A percentile compares a stretch with the other conserved stretches of the same genome.
phyloP scores from a whole-genome alignment of 768 basidiomycete species.

The Suillus paluster region DNA sequence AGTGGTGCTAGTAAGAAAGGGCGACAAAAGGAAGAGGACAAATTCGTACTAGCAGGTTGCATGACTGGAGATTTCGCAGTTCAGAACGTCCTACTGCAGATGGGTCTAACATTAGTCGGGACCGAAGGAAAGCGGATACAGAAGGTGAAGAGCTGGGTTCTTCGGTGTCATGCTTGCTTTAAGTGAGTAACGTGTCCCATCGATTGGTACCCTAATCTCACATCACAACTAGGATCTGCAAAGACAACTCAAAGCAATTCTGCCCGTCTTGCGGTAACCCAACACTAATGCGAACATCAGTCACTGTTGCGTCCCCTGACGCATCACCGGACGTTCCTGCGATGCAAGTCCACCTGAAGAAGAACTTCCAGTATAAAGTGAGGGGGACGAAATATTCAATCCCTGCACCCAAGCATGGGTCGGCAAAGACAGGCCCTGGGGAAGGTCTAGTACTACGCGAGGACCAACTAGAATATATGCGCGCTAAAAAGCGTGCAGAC shows the following conservation, averaged over 20 bases:
- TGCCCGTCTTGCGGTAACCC: slow-evolving; percentile 97
- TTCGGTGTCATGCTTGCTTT: slow-evolving; percentile 98
- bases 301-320: slow-evolving; percentile 75
- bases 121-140: slow-evolving; percentile 90
- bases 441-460: slow-evolving; percentile 89
- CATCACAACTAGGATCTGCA: slow-evolving; percentile 74
- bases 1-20: slow-evolving; percentile 31
- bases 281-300: slow-evolving; percentile 87
- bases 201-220: slow-evolving; percentile 3
- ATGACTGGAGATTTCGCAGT: slow-evolving; percentile 99
- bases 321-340: slow-evolving; percentile 63
- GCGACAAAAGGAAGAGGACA: slow-evolving; percentile 41
- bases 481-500: slow-evolving; percentile 80
- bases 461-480: slow-evolving; percentile 87
- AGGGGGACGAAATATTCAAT: slow-evolving; percentile 94
- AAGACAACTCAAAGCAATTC: slow-evolving; percentile 93
- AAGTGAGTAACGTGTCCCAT: slow-evolving; percentile 66
- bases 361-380: slow-evolving; percentile 91
- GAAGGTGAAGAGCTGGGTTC: slow-evolving; percentile 92
- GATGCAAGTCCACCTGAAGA: slow-evolving; percentile 91
- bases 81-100: slow-evolving; percentile 96
- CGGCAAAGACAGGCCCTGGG: slow-evolving; percentile 81
- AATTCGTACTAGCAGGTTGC: slow-evolving; percentile 71
- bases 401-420: slow-evolving; percentile 87
- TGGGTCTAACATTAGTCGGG: slow-evolving; percentile 89